Base-by-base conservation (phyloP, 73 alveolate species). In the Blepharisma stoltei region DNA sequence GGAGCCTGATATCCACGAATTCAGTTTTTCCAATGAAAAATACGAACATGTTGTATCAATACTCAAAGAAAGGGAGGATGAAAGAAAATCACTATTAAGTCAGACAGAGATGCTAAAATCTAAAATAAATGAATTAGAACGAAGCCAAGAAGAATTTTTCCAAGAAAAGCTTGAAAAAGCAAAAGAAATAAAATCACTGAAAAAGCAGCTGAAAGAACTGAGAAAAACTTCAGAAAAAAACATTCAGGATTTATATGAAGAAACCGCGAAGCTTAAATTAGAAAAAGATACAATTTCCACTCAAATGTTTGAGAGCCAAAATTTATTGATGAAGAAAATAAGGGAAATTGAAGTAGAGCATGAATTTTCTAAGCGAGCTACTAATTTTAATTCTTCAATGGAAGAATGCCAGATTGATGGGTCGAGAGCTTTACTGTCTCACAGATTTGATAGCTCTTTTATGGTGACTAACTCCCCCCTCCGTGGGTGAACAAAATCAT, bases 1-100 rank as follows among this genome's bases (percentile, higher is more conserved):
- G 23, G 66, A 52, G 23, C n/a, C n/a, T 52, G 23, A 20, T 20
- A 4, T 14, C 4, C 66, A 11, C n/a, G 66, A 52, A 20, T 60
- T 25, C 23, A 14, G 45, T 60, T 60, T 60, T 60, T 60, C 73
- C 23, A 52, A 52, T 52, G 66, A 52, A 11, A 52, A 52, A 52
- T 52, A 52, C 4, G 66, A 52, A 20, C 23, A 52, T 52, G 66
- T 52, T 52, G 66, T 52, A 20, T 11, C n/a, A 14, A 52, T 52
- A 14, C n/a, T 52, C 0, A 52, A 52, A 52, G 23, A 14, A 20
- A 11, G 66, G n/a, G 66, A 52, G 4, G 66, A 52, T 14, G 66
- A 52, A 52, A 52, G 66, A 20, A 52, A 52, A 4, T 14, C 46
- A 18, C 73, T 8, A 25, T 60, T 14, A 9, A 18, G 73, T 5